Percentiles rank a stretch among this genome's conserved stretches.
Evolutionary conservation across 2,329 filamentous ascomycete genomes (phyloP).

Genomic region (Pseudogymnoascus sp.): DNA sequence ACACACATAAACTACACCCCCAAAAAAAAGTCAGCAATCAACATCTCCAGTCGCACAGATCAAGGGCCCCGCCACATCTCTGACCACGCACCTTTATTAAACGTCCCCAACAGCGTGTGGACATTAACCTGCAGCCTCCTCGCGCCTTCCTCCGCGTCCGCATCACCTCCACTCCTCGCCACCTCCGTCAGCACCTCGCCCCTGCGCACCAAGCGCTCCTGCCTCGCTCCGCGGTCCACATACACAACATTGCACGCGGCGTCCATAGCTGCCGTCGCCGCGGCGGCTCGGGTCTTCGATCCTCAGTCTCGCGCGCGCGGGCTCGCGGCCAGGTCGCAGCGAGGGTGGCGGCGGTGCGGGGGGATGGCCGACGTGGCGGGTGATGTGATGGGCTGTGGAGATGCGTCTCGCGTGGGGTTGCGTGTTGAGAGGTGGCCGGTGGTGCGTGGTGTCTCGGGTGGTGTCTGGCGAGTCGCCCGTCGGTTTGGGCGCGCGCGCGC

Average conservation of each 20-base stretch:
- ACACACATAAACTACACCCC: slow-evolving; percentile 41
- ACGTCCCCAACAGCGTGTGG: slow-evolving; percentile 39
- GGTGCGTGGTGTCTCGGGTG: not conserved
- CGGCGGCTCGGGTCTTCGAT: not conserved
- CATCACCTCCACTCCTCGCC: slow-evolving; percentile 16
- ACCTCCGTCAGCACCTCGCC: slow-evolving; percentile 23
- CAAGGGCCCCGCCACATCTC: not conserved
- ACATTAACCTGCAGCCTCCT: slow-evolving; percentile 31
- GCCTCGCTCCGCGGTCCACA: slow-evolving; percentile 32
- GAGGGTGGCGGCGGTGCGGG: not conserved
- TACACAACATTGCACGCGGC: slow-evolving; percentile 36
- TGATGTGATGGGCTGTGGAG: not conserved
- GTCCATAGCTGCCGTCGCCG: slow-evolving; percentile 26
- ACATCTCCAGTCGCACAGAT: not conserved
- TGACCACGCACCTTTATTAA: slow-evolving; percentile 41
- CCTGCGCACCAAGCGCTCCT: slow-evolving; percentile 29
- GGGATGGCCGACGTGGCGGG: not conserved
- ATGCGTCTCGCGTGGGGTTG: not conserved
- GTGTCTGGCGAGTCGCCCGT: not conserved
- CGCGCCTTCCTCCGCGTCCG: not conserved
- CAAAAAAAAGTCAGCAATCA: not conserved
- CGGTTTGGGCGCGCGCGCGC: not conserved
- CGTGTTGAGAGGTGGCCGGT: not conserved
- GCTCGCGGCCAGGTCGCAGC: not conserved
- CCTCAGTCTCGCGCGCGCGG: not conserved